A percentile compares a stretch with the other conserved stretches of the same genome.
These are phyloP conservation scores for Leccinum pachyderme DNA, from an alignment of 1,284 basidiomycete species.

Conservation along the genomic window DNA sequence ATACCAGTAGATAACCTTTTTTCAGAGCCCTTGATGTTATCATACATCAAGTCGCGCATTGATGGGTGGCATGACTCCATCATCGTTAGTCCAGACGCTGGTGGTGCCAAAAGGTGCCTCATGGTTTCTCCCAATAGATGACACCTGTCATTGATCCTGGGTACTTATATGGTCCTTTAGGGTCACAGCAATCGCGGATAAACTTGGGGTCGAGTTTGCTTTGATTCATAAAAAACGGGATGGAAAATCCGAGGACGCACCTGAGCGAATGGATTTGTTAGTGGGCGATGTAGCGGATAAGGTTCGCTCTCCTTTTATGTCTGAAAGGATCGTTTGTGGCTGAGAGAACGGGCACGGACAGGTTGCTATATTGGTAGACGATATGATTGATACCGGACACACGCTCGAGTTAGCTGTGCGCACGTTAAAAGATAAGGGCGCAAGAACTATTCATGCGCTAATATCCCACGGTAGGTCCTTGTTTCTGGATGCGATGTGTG, in stretches of 20 bases:
- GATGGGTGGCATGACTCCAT: constrained; percentile 87
- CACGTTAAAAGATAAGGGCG: constrained; percentile 86
- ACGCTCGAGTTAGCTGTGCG: constrained; percentile 86
- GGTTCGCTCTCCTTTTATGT: constrained; percentile 40
- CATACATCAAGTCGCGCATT: constrained; percentile 88
- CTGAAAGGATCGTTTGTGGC: neutral
- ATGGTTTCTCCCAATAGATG: constrained; percentile 26
- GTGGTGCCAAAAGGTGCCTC: constrained; percentile 89
- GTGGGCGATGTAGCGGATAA: constrained; percentile 97
- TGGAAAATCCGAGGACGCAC: constrained; percentile 52
- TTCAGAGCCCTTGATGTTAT: constrained; percentile 84
- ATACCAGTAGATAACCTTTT: constrained; percentile 98
- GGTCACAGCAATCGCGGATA: constrained; percentile 93
- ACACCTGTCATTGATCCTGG: neutral
- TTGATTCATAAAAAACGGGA: constrained; percentile 92
- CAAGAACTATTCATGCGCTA: constrained; percentile 84
- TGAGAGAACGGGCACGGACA: constrained; percentile 29
- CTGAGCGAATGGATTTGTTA: constrained; percentile 88
- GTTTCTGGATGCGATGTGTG: constrained; percentile 2
- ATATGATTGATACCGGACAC: constrained; percentile 96
- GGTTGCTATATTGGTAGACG: constrained; percentile 94
- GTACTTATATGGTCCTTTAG: constrained; percentile 40
- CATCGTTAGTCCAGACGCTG: constrained; percentile 96
- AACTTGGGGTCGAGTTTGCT: constrained; percentile 94
- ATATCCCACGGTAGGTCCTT: constrained; percentile 81